These are phyloP conservation scores for Aphanomyces invadans DNA, from an alignment of 352 stramenopile species.

Conservation along the genomic window DNA sequence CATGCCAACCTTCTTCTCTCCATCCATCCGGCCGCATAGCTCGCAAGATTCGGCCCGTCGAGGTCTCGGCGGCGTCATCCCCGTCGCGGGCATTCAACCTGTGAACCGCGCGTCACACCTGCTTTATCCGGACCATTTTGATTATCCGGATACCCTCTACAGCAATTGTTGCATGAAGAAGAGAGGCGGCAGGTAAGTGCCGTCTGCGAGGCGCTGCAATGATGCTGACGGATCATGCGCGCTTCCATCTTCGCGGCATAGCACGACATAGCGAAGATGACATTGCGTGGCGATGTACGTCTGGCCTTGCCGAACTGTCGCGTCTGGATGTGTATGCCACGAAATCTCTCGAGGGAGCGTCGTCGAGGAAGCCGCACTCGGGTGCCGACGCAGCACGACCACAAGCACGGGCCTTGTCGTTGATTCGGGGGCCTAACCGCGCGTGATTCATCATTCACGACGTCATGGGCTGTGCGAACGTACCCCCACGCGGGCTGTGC, in stretches of 20 bases:
- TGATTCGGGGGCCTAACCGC: not conserved
- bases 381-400: not conserved
- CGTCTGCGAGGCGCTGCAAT: not conserved
- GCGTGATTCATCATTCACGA: no score
- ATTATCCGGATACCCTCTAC: no score
- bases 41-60: not conserved
- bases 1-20: slow-evolving; percentile 15
- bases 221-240: not conserved
- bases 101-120: not conserved
- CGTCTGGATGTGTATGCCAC: not conserved
- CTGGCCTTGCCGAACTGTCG: not conserved
- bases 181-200: no score
- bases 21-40: not conserved
- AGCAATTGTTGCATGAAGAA: no score
- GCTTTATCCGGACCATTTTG: not conserved
- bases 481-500: not conserved
- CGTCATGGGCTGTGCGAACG: no score
- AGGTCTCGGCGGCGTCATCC: not conserved
- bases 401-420: no score
- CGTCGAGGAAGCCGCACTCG: not conserved
- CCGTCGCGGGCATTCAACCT: not conserved
- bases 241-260: not conserved
- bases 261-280: not conserved
- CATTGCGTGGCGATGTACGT: not conserved
- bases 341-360: not conserved